Conservation (phyloP, 2,329 filamentous ascomycete species). For the Cladophialophora exuberans region DNA sequence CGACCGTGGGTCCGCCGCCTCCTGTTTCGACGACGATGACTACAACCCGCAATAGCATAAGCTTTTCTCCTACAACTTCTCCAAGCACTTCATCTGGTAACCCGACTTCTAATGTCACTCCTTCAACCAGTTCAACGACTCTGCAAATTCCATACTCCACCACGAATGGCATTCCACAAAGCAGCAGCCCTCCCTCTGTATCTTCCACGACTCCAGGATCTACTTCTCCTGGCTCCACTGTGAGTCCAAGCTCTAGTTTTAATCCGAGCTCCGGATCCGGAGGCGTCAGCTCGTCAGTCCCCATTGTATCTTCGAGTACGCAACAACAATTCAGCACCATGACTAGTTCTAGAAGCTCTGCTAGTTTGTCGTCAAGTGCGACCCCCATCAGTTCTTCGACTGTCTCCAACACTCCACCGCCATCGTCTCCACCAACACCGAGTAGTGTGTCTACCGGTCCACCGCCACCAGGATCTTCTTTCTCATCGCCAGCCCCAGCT, state of each 20-base stretch:
- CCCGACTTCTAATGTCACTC: background rate
- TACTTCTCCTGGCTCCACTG: background rate
- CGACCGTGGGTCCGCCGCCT: background rate
- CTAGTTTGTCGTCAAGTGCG: background rate
- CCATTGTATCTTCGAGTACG: background rate
- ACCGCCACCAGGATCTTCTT: too few relatives aligned
- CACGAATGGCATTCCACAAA: background rate
- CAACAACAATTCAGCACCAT: slow-evolving; percentile 8
- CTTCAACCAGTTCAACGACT: background rate
- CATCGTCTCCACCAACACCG: background rate
- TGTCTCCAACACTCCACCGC: background rate
- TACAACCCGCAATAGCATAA: background rate
- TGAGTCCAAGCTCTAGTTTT: too few relatives aligned
- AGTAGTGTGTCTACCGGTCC: background rate
- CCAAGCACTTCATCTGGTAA: background rate
- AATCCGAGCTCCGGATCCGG: background rate
- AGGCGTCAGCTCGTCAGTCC: background rate
- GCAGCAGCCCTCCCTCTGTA: background rate
- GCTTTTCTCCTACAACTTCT: background rate
- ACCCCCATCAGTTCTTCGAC: background rate
- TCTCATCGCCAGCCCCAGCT: background rate
- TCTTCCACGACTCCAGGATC: background rate
- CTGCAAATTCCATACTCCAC: slow-evolving; percentile 1
- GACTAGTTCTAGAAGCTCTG: background rate
- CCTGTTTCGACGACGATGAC: slow-evolving; percentile 1